Percentiles rank a stretch among this genome's conserved stretches.
Conservation (phyloP, 495 filamentous ascomycete species). For the Lasiosphaeris hirsuta region DNA sequence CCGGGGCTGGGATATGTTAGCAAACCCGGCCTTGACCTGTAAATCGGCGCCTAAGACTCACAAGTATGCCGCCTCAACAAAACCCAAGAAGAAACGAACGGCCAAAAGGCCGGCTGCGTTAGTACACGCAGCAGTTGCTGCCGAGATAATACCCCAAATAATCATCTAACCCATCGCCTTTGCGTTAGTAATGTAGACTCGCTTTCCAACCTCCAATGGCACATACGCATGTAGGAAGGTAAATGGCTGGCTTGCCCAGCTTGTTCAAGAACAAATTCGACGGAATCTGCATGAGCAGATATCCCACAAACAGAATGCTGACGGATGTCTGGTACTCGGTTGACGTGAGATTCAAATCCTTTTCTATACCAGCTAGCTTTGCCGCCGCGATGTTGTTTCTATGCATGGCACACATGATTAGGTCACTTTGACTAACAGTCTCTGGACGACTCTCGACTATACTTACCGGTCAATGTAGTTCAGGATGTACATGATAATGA, state of each 20-base stretch:
- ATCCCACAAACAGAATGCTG: slow-evolving; percentile 70
- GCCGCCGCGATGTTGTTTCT: slow-evolving; percentile 55
- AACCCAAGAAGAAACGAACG: slow-evolving; percentile 69
- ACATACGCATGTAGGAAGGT: slow-evolving; percentile 55
- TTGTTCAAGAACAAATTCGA: slow-evolving; percentile 60
- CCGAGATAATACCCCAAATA: slow-evolving; percentile 71
- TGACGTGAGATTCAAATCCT: slow-evolving; percentile 43
- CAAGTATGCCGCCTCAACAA: slow-evolving; percentile 53
- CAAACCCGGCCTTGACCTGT: background rate
- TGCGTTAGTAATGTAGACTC: slow-evolving; percentile 33
- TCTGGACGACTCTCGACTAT: background rate
- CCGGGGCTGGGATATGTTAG: slow-evolving; percentile 28
- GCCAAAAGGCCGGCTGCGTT: slow-evolving; percentile 61
- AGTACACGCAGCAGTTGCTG: slow-evolving; percentile 56
- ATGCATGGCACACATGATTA: background rate
- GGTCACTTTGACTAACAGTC: background rate
- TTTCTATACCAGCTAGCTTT: slow-evolving; percentile 46
- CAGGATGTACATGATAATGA: slow-evolving; percentile 60
- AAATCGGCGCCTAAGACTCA: slow-evolving; percentile 19
- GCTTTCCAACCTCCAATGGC: slow-evolving; percentile 19
- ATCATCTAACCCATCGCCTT: slow-evolving; percentile 48
- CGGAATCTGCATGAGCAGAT: slow-evolving; percentile 57
- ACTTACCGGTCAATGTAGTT: slow-evolving; percentile 71
- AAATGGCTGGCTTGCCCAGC: slow-evolving; percentile 57
- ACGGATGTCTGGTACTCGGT: slow-evolving; percentile 58